Evolutionary conservation across 768 basidiomycete species (phyloP), one percentile per base, ranked within the genome.

Genomic region (Asterophora parasitica): DNA sequence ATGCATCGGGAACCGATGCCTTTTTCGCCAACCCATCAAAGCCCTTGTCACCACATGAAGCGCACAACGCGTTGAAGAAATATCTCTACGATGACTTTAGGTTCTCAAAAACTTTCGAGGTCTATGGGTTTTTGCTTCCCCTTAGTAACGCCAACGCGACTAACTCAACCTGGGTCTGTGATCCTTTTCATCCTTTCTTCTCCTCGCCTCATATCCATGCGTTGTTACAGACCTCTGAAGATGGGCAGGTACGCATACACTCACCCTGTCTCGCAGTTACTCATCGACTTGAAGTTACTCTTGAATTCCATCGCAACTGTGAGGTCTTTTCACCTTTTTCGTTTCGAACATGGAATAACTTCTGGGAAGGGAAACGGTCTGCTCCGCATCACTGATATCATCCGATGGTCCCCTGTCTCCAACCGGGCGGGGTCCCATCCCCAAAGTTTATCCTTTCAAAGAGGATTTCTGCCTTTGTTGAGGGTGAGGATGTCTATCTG

Each of bases 391-490:
- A 59, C 59, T 3, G 77, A 81, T 36, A 64, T 83, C 32, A 57
- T 85, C 13, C 59, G 59, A 4, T 82, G 75, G 70, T 57, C 65
- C 0, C 52, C 58, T 1, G 71, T 84, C 23, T 70, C 71, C 9
- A 56, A 60, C 2, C 47, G 51, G 7, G 70, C 72, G 2, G 75
- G 68, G 30, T 64, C 64, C n/a, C 56, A 48, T 40, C 50, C 53
- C 0, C 53, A 61, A 0, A 51, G 58, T 0, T 65, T 85, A 7
- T 83, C 83, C 1, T 86, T 85, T 48, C 81, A 85, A 51, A 63
- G 73, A 20, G 81, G 76, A 0, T 71, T 75, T 51, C 53, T 84
- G 5, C 77, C 77, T 0, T 51, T 85, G 13, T 60, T 85, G n/a
- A 64, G 72, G 28, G 82, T 81, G 49, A 31, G 55, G 47, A 9